Conservation (phyloP, 805 yeast genomes). For the Starmerella bacillaris region DNA sequence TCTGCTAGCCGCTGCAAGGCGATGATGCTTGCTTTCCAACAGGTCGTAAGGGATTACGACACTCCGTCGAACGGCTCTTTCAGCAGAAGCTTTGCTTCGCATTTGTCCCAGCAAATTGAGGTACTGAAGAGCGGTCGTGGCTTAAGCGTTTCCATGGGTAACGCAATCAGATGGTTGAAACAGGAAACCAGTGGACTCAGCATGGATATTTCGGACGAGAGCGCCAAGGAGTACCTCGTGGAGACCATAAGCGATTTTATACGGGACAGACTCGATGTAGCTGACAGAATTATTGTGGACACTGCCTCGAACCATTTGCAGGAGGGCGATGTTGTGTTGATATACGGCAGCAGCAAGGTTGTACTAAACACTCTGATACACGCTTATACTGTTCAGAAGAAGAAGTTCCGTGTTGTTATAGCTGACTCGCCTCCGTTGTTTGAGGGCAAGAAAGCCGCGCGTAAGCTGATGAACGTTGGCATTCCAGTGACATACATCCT, state of each 20-base stretch:
- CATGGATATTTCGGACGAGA: constrained; percentile 45
- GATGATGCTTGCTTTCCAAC: constrained; percentile 70
- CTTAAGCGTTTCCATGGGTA: constrained; percentile 86
- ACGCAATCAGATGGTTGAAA: constrained; percentile 91
- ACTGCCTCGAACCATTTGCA: constrained; percentile 60
- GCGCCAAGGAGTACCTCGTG: constrained; percentile 47
- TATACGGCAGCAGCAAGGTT: constrained; percentile 79
- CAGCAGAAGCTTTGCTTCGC: constrained; percentile 73
- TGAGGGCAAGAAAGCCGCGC: constrained; percentile 72
- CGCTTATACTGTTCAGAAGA: constrained; percentile 38
- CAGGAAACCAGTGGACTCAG: constrained; percentile 76
- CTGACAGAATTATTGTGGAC: constrained; percentile 67
- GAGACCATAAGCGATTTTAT: constrained; percentile 64
- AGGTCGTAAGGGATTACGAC: constrained; percentile 56
- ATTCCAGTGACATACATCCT: constrained; percentile 62
- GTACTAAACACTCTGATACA: constrained; percentile 59
- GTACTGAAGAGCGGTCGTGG: constrained; percentile 82
- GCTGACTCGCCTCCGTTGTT: constrained; percentile 88
- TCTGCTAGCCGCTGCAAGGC: constrained; percentile 70
- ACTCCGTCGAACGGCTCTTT: constrained; percentile 77
- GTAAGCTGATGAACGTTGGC: constrained; percentile 41
- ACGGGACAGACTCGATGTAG: constrained; percentile 64
- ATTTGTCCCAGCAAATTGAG: constrained; percentile 82
- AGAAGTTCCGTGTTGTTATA: constrained; percentile 58
- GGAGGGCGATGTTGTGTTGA: constrained; percentile 61